phyloP scores from a whole-genome alignment of 2,329 filamentous ascomycete genomes.

The Phyllosticta citriasiana region DNA sequence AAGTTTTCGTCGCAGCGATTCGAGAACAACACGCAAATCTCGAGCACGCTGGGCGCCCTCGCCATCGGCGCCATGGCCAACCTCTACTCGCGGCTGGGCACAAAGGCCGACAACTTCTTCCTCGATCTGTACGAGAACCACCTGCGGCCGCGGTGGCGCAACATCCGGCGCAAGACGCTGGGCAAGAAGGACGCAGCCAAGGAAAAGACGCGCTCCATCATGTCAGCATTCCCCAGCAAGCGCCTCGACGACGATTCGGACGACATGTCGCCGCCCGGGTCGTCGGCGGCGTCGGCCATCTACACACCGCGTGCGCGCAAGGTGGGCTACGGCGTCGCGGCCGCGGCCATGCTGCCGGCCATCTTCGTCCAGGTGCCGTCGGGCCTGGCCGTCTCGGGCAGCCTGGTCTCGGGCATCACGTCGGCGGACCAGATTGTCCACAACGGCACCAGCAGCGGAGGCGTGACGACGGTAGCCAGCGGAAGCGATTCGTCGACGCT shows the following conservation, averaged over 20 bases:
- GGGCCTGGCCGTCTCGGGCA: slow-evolving; percentile 49
- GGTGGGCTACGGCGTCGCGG: slow-evolving; percentile 65
- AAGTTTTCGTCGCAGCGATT: slow-evolving; percentile 61
- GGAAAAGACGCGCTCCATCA: neutral
- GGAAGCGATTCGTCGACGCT: slow-evolving; percentile 16
- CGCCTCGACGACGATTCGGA: neutral
- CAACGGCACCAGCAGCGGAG: slow-evolving; percentile 33
- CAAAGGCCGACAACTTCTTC: slow-evolving; percentile 46
- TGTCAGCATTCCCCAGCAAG: neutral
- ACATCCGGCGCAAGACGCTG: slow-evolving; percentile 23
- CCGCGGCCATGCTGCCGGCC: slow-evolving; percentile 74
- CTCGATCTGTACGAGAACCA: slow-evolving; percentile 45
- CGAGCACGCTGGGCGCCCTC: slow-evolving; percentile 68
- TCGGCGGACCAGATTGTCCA: slow-evolving; percentile 46
- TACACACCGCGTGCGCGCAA: slow-evolving; percentile 24
- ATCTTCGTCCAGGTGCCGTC: slow-evolving; percentile 64
- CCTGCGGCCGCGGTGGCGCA: slow-evolving; percentile 31
- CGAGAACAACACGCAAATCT: slow-evolving; percentile 60
- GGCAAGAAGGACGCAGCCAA: slow-evolving; percentile 11
- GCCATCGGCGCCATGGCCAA: slow-evolving; percentile 70
- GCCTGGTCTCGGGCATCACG: slow-evolving; percentile 46
- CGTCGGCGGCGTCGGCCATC: neutral
- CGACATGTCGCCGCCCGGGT: neutral
- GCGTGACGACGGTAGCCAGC: slow-evolving; percentile 13
- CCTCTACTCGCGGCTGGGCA: slow-evolving; percentile 60